These are phyloP conservation scores for Tremella mesenterica DNA, from an alignment of 768 basidiomycete species.

Conservation along the genomic window DNA sequence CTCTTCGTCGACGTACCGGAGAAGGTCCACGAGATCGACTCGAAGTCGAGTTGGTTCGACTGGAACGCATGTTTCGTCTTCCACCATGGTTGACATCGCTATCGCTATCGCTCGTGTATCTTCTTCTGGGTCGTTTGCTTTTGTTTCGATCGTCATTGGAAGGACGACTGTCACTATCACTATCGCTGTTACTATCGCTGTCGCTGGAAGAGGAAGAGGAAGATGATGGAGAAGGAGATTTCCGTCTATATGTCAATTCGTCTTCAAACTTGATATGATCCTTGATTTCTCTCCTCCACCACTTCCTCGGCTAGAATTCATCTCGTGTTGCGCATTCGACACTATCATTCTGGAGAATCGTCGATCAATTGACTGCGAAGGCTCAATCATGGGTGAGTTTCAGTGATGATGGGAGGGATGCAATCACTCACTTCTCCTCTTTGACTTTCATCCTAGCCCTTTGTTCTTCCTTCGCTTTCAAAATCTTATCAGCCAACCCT, in stretches of 20 bases:
- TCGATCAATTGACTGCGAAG: no score
- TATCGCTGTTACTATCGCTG: not conserved
- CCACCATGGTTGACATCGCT: not conserved
- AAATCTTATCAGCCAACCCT: slow-evolving; percentile 75
- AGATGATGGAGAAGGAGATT: no score
- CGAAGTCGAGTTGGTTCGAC: not conserved
- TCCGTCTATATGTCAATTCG: no score
- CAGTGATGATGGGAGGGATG: no score
- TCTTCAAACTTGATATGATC: no score
- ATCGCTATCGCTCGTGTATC: not conserved
- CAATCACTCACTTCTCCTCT: slow-evolving; percentile 8
- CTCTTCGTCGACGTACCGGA: not conserved
- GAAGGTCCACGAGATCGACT: not conserved
- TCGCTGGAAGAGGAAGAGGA: not conserved
- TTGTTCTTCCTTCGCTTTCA: slow-evolving; percentile 70
- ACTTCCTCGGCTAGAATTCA: no score
- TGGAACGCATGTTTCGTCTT: no score
- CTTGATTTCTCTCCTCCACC: slow-evolving; percentile 1
- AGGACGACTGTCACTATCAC: not conserved
- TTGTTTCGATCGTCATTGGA: not conserved
- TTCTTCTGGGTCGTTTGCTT: not conserved
- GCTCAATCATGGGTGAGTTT: no score
- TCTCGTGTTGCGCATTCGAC: no score
- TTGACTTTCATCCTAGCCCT: slow-evolving; percentile 40
- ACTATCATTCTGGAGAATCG: not conserved